Conservation (phyloP, 2,329 filamentous ascomycete genomes). For the Plenodomus biglobosus region DNA sequence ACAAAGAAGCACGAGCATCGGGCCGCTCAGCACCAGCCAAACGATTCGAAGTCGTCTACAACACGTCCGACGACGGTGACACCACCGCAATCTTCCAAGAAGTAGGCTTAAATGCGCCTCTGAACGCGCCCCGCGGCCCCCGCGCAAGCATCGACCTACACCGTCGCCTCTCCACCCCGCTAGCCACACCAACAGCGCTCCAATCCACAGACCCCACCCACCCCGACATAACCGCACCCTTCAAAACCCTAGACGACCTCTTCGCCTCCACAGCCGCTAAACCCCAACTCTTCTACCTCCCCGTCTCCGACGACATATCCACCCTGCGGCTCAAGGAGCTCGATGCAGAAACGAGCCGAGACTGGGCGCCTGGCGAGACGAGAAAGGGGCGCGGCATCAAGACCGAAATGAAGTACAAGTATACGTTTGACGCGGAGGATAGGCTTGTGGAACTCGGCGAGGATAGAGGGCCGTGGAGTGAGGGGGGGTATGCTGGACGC, state of each 20-base stretch:
- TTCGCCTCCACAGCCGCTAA: constrained; percentile 63
- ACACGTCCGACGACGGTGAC: constrained; percentile 16
- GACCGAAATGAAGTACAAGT: constrained; percentile 40
- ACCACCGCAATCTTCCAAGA: constrained; percentile 38
- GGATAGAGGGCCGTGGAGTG: constrained; percentile 36
- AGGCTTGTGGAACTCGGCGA: constrained; percentile 47
- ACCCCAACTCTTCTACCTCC: constrained; percentile 66
- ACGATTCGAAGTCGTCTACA: constrained; percentile 39
- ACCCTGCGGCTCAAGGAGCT: constrained; percentile 65
- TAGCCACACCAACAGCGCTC: not conserved
- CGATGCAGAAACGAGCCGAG: constrained; percentile 47
- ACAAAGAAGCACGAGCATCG: constrained; percentile 31
- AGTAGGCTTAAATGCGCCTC: constrained; percentile 32
- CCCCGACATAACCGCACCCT: constrained; percentile 35
- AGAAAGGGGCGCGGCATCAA: constrained; percentile 35
- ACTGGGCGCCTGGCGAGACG: constrained; percentile 43
- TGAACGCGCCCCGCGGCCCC: constrained; percentile 28
- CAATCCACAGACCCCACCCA: constrained; percentile 1
- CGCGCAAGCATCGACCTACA: constrained; percentile 8
- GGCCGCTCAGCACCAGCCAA: constrained; percentile 22
- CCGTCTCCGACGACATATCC: constrained; percentile 66
- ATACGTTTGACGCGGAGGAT: constrained; percentile 49
- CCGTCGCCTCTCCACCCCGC: constrained; percentile 4
- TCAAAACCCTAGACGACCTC: constrained; percentile 61
- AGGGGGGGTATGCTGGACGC: constrained; percentile 20